These are phyloP conservation scores for Glycyrrhiza uralensis DNA, from an alignment of 306 rosid genomes.

Conservation along the genomic window DNA sequence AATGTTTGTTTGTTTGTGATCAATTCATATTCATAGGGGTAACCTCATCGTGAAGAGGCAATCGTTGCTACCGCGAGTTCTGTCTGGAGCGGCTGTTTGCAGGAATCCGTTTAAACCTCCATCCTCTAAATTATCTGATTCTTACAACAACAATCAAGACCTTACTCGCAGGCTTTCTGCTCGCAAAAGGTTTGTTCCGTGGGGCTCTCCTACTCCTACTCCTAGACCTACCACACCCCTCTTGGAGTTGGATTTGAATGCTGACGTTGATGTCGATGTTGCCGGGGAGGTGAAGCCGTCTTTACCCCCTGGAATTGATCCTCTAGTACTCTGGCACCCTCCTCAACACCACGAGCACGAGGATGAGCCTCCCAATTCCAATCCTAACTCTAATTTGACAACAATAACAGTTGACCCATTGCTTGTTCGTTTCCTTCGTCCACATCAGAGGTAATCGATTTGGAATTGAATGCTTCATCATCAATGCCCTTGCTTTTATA, in stretches of 20 bases:
- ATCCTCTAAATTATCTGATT: constrained; percentile 44
- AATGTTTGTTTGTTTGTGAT: neutral
- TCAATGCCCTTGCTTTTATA: neutral
- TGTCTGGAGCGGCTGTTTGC: constrained; percentile 69
- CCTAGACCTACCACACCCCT: constrained; percentile 29
- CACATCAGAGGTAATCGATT: constrained; percentile 72
- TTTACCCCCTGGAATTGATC: constrained; percentile 73
- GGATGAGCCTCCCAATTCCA: constrained; percentile 25
- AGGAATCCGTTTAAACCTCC: constrained; percentile 94
- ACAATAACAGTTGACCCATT: constrained; percentile 66
- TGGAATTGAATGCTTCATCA: neutral
- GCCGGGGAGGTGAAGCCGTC: constrained; percentile 36
- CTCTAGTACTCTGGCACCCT: constrained; percentile 82
- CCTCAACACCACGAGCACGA: constrained; percentile 33
- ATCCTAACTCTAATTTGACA: constrained; percentile 30
- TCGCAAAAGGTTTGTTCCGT: constrained; percentile 88
- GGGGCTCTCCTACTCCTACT: constrained; percentile 56
- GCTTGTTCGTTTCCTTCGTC: constrained; percentile 88
- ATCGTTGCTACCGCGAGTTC: constrained; percentile 79
- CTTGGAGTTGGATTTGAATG: neutral
- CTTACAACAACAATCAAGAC: constrained; percentile 36
- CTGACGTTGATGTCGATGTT: constrained; percentile 21
- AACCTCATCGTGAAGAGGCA: constrained; percentile 76
- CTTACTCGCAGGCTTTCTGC: constrained; percentile 80
- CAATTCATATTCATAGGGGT: constrained; percentile 45